A percentile compares a stretch with the other conserved stretches of the same genome.
Evolutionary conservation across 371 early-diverging fungal species (phyloP).

Genomic region (Saksenaea oblongispora): DNA sequence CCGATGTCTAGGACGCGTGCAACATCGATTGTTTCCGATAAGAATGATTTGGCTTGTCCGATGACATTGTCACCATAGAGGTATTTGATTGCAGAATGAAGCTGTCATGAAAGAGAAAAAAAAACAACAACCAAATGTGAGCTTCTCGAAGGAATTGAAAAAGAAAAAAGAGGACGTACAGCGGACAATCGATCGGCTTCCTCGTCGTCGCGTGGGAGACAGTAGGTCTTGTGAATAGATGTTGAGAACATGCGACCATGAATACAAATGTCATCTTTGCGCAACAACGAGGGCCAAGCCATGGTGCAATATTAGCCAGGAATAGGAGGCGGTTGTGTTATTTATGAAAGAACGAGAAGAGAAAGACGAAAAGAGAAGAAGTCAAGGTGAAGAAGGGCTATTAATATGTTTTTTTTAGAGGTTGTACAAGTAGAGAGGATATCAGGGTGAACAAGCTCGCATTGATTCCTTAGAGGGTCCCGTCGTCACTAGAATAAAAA

Average conservation of each 20-base stretch:
- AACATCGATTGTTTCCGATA: neutral
- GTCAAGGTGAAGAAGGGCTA: neutral
- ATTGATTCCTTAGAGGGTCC: neutral
- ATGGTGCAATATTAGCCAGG: neutral
- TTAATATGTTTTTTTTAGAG: slow-evolving; percentile 1
- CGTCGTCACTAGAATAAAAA: neutral
- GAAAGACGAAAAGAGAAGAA: neutral
- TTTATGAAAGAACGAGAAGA: neutral
- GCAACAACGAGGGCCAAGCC: slow-evolving; percentile 5
- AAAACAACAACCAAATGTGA: neutral
- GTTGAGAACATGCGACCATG: neutral
- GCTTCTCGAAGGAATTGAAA: neutral
- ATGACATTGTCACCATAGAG: neutral
- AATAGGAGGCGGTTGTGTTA: neutral
- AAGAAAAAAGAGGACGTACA: neutral
- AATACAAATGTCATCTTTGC: neutral
- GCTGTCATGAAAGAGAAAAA: neutral
- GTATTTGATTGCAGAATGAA: slow-evolving; percentile 2
- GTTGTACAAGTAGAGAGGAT: neutral
- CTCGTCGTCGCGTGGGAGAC: slow-evolving; percentile 31
- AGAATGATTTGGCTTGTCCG: neutral
- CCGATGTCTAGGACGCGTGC: slow-evolving; percentile 41
- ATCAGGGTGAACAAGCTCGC: neutral
- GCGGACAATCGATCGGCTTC: slow-evolving; percentile 38
- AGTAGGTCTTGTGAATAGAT: slow-evolving; percentile 8